Conservation (phyloP, 495 filamentous ascomycete genomes). For the Penicillium diatomitis region DNA sequence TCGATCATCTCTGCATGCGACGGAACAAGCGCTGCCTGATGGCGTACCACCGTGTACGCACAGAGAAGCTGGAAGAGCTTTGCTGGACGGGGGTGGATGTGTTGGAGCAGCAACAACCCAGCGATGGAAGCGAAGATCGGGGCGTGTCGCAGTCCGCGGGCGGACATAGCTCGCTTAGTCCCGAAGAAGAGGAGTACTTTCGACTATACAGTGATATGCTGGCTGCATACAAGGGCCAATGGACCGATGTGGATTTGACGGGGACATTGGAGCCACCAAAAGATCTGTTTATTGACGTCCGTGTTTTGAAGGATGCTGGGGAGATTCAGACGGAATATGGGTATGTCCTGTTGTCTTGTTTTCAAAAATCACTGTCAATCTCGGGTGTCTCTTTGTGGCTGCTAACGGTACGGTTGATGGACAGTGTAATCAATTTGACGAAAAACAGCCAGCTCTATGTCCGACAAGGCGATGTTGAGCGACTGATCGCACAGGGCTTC, state of each 20-base stretch:
- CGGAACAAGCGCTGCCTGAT: conserved; percentile 94
- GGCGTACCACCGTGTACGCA: conserved; percentile 83
- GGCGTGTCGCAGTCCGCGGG: conserved; percentile 27
- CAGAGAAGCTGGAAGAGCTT: conserved; percentile 87
- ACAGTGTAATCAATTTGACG: conserved; percentile 85
- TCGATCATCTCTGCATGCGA: conserved; percentile 90
- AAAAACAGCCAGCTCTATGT: conserved; percentile 99
- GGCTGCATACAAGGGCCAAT: conserved; percentile 94
- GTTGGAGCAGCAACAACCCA: conserved; percentile 47
- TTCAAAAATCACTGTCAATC: not conserved
- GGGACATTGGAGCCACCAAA: conserved; percentile 88
- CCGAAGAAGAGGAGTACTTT: conserved; percentile 96
- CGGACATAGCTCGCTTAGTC: conserved; percentile 73
- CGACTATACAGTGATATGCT: conserved; percentile 85
- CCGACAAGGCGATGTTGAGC: conserved; percentile 90
- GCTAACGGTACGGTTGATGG: not conserved
- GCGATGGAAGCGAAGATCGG: conserved; percentile 11
- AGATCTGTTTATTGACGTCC: conserved; percentile 95
- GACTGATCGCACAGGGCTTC: conserved; percentile 94
- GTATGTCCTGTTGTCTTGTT: conserved; percentile 41
- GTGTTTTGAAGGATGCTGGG: conserved; percentile 92
- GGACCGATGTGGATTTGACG: conserved; percentile 96
- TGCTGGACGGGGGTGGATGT: conserved; percentile 88
- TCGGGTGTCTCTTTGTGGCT: no score
- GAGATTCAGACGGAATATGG: conserved; percentile 99